Base-by-base conservation (phyloP, 352 stramenopile genomes). In the Globisporangium cylindrosporum region DNA sequence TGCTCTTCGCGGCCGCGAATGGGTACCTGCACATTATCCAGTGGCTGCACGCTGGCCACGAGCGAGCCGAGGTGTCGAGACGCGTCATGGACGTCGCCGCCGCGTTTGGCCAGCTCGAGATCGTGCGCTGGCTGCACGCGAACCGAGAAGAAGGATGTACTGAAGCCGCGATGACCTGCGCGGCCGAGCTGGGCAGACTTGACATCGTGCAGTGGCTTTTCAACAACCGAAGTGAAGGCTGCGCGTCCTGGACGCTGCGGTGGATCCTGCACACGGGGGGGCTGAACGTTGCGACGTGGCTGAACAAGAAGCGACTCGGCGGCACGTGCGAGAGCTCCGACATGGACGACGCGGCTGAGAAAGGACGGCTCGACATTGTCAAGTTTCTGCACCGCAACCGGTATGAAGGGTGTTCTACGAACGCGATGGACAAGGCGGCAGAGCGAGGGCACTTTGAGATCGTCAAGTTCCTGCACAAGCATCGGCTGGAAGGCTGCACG, bases 1-100 rank as follows among this genome's bases (percentile, higher is more conserved):
- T 74, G 54, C 59, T 72, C 7, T 24, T 53, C 18, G 72, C 72
- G 1, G 69, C 72, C 3, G 62, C 60, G 8, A 58, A 43, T 1
- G 72, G 72, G 0, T 25, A 62, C 7, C 53, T 75, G 25, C 56
- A 77, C 54, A 69, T 78, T 20, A 24, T 76, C 1, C 61, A 65
- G 24, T 78, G 69, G 66, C 59, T 78, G n/a, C 32, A 78, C 34
- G 57, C 69, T 3, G 71, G 66, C 38, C 59, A 67, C 18, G 32
- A 57, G 1, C 55, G 15, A 10, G 46, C 27, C 4, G 51, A 51
- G 22, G 62, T 71, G 25, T 66, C 71, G 12, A 24, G 54, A 3
- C 55, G 61, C 41, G 71, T 75, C 48, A 81, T 83, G 72, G 74
- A 81, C 53, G 34, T 68, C 12, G 76, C 76, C 0, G 76, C 76